phyloP scores from a whole-genome alignment of 371 early-diverging fungal genomes.

The Rhizopus sp. region DNA sequence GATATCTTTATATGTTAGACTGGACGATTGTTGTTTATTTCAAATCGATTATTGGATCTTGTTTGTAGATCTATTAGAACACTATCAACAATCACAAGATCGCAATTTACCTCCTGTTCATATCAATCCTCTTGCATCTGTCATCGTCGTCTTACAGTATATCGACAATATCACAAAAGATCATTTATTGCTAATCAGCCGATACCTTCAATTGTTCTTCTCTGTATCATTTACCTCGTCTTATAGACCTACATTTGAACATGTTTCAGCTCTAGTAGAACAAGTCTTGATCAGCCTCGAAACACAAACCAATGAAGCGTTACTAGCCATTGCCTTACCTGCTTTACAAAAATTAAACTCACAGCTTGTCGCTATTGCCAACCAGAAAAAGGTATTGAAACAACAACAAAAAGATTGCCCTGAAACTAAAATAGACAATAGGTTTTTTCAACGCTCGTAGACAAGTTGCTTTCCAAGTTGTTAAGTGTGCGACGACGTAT shows the following conservation, averaged over 20 bases:
- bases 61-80: conserved; percentile 28
- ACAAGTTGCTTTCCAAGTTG: conserved; percentile 24
- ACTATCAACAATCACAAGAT: conserved; percentile 22
- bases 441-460: conserved; percentile 36
- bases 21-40: conserved; percentile 31
- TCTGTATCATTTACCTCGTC: conserved; percentile 28
- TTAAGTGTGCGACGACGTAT: conserved; percentile 29
- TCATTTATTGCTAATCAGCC: conserved; percentile 9
- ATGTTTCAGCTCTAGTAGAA: conserved; percentile 33
- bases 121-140: conserved; percentile 25
- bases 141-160: conserved; percentile 27
- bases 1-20: conserved; percentile 4
- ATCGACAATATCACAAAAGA: conserved; percentile 15
- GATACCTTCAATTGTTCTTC: conserved; percentile 26
- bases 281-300: conserved; percentile 19
- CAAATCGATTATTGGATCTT: conserved; percentile 42
- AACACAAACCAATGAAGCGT: conserved; percentile 8
- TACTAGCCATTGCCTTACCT: conserved; percentile 18
- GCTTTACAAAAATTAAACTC: conserved; percentile 28
- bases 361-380: conserved; percentile 37
- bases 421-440: conserved; percentile 1
- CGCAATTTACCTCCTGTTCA: conserved; percentile 34
- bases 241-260: conserved; percentile 45
- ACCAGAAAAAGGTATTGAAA: conserved; percentile 43
- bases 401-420: not conserved